phyloP scores from a whole-genome alignment of 164 flowering plant species.

The Vitis labrusca region DNA sequence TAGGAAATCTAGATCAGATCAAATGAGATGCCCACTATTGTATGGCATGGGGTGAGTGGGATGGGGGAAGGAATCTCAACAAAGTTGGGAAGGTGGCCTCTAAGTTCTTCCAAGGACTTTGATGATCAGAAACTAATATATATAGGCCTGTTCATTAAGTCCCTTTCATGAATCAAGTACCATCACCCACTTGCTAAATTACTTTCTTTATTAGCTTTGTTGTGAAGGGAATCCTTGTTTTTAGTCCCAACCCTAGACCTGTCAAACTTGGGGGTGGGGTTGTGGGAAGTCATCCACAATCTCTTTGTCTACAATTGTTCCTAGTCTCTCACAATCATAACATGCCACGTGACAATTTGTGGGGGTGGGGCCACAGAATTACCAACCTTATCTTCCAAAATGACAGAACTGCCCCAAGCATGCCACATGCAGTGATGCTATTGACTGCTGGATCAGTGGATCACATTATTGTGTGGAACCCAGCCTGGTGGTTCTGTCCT shows the following conservation, averaged over 20 bases:
- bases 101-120: constrained; percentile 12
- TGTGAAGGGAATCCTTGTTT: too few species aligned
- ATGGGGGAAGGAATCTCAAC: constrained; percentile 14
- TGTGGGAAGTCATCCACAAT: too few species aligned
- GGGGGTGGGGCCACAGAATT: too few species aligned
- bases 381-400: background rate
- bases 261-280: too few species aligned
- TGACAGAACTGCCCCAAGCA: background rate
- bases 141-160: too few species aligned
- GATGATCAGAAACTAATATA: constrained; percentile 10
- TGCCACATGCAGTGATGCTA: background rate
- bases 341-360: too few species aligned
- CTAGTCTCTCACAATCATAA: too few species aligned
- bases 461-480: background rate
- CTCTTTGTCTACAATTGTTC: too few species aligned
- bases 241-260: too few species aligned
- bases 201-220: too few species aligned
- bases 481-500: background rate
- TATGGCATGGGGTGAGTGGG: background rate
- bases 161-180: too few species aligned
- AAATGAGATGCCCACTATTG: constrained; percentile 19
- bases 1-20: constrained; percentile 11
- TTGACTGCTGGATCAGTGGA: background rate
- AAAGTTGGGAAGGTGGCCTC: constrained; percentile 11
- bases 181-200: too few species aligned